Percentiles rank a stretch among this genome's conserved stretches.
Conservation (phyloP, 352 stramenopile genomes). For the Phytopythium delawarense region DNA sequence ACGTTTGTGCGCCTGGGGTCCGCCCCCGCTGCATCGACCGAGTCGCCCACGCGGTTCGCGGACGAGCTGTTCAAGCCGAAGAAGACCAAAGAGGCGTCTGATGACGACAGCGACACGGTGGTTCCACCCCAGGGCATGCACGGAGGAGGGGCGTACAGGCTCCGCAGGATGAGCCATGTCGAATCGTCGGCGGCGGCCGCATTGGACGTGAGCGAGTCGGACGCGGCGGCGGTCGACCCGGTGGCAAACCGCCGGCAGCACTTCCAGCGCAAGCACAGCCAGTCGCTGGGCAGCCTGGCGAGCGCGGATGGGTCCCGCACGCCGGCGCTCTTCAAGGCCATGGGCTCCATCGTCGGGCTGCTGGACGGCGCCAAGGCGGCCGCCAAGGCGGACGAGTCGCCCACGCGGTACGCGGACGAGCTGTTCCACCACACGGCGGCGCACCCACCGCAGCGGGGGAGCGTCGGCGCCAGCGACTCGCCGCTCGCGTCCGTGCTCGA, state of each 20-base stretch:
- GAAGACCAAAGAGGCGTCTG: not conserved
- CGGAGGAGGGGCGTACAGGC: not conserved
- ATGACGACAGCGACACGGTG: not conserved
- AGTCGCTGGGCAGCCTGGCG: slow-evolving; percentile 15
- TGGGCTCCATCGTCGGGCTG: slow-evolving; percentile 21
- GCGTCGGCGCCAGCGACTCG: not conserved
- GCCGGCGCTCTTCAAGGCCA: slow-evolving; percentile 12
- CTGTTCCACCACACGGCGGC: slow-evolving; percentile 9
- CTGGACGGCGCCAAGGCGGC: slow-evolving; percentile 6
- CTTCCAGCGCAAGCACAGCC: slow-evolving; percentile 15
- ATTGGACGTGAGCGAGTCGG: not conserved
- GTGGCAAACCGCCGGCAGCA: not conserved
- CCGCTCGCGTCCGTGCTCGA: not conserved
- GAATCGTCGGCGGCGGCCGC: not conserved
- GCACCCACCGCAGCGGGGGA: not conserved
- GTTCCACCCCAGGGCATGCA: not conserved
- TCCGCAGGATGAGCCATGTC: not conserved
- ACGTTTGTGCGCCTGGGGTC: slow-evolving; percentile 13
- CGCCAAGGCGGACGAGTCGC: slow-evolving; percentile 11
- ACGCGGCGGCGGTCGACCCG: not conserved
- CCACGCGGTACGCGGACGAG: slow-evolving; percentile 23
- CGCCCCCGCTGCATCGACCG: not conserved
- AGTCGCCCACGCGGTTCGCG: slow-evolving; percentile 24
- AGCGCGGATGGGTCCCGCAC: slow-evolving; percentile 4
- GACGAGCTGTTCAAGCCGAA: slow-evolving; percentile 18